Conservation (phyloP, 352 stramenopile genomes). For the Phytophthora citricola region DNA sequence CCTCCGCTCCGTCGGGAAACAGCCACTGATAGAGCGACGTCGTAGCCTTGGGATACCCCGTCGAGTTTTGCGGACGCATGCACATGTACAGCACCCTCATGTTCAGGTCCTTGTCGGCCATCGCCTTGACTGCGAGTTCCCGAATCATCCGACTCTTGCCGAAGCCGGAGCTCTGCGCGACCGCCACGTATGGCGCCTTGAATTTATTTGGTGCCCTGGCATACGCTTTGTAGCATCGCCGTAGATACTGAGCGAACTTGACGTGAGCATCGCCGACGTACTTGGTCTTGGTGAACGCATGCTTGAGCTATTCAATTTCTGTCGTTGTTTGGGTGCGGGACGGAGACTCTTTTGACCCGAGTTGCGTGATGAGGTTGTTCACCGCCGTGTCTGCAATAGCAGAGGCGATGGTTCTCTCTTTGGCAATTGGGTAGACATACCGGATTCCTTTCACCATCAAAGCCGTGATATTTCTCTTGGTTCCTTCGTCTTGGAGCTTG, state of each 20-base stretch:
- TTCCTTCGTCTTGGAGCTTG: background rate
- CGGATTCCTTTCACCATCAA: background rate
- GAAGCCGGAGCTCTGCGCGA: conserved; percentile 16
- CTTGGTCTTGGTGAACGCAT: conserved; percentile 11
- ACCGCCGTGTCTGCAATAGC: background rate
- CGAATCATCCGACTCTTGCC: too few species aligned
- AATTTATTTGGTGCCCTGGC: background rate
- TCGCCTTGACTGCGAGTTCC: conserved; percentile 10
- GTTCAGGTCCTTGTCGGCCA: background rate
- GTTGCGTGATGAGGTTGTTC: background rate
- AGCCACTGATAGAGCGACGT: conserved; percentile 5
- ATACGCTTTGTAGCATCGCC: conserved; percentile 11
- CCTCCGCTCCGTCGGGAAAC: background rate
- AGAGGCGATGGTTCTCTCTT: background rate
- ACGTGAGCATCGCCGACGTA: conserved; percentile 8
- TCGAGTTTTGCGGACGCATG: conserved; percentile 5
- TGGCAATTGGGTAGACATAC: background rate
- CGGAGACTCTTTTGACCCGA: background rate
- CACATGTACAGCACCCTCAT: conserved; percentile 27
- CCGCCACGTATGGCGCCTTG: conserved; percentile 13
- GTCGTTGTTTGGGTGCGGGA: background rate
- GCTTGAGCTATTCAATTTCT: background rate
- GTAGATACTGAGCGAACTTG: conserved; percentile 15
- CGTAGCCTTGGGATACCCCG: conserved; percentile 12
- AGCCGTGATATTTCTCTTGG: background rate